Conservation (phyloP, 306 rosid genomes). For the Prunus mongolica region DNA sequence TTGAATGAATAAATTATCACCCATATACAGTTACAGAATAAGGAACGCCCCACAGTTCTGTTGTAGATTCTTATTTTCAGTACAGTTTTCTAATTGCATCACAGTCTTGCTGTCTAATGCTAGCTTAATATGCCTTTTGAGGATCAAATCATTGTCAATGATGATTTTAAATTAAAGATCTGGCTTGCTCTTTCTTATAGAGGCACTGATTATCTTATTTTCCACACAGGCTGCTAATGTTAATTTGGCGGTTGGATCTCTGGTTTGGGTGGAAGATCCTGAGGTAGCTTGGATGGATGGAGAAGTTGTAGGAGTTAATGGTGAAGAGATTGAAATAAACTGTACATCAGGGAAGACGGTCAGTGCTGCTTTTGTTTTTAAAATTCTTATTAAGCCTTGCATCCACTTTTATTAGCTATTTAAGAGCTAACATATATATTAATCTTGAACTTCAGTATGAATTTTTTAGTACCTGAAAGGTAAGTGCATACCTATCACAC, state of each 20-base stretch:
- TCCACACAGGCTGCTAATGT: slow-evolving; percentile 55
- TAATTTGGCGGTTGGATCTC: slow-evolving; percentile 56
- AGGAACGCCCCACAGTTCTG: background rate
- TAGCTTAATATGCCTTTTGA: background rate
- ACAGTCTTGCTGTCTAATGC: background rate
- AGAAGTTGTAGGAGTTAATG: slow-evolving; percentile 55
- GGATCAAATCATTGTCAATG: slow-evolving; percentile 1
- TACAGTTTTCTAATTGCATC: background rate
- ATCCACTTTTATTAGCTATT: background rate
- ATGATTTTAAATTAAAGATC: background rate
- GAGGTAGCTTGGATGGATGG: slow-evolving; percentile 82
- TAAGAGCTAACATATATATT: background rate
- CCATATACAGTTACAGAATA: background rate
- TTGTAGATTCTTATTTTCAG: background rate
- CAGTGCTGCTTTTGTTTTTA: slow-evolving; percentile 22
- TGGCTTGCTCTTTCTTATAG: slow-evolving; percentile 16
- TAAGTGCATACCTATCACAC: background rate
- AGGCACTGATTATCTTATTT: slow-evolving; percentile 23
- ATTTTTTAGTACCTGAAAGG: background rate
- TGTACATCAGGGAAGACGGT: slow-evolving; percentile 58
- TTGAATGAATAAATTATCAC: background rate
- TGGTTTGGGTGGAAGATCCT: slow-evolving; percentile 73
- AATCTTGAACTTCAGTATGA: background rate
- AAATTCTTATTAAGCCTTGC: background rate
- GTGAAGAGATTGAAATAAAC: slow-evolving; percentile 39